Base-by-base conservation (phyloP, 2,329 filamentous ascomycete species). In the Trichoderma asperellum region DNA sequence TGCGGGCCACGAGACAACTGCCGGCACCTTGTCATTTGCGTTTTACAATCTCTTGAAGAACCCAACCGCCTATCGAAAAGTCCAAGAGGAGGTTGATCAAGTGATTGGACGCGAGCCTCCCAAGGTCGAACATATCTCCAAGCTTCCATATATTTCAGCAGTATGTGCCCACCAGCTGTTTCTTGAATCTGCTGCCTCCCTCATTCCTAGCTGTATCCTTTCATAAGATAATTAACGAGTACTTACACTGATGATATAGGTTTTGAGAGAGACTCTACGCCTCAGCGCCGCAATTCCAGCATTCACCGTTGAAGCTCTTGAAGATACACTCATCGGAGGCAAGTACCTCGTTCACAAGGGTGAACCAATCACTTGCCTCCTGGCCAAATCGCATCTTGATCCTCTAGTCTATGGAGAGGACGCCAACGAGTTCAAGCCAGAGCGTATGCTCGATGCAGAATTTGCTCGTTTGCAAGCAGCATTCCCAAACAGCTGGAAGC, bases 1-100 rank as follows among this genome's bases (percentile, higher is more conserved):
- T 73, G 89, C 89, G 43, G 89, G 89, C 1, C 90, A 92, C 71
- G 91, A 93, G 73, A 94, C 92, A 0, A 91, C 91, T 0, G 88
- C 88, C 1, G 90, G 90, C 2, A 79, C 90, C 18, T 77, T 93
- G 14, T 86, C 88, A 0, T 93, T 92, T 74, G 79, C 85, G 0
- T 86, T 92, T 61, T 90, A 89, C 75, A 83, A 89, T 68, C 81
- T 94, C 2, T 76, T 92, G 40, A 89, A 89, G 75, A 83, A 90
- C 73, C 90, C 90, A 0, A 82, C 84, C 1, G 82, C 83, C 1
- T 88, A 89, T 71, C 79, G 79, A 47, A 88, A 88, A 71, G 89
- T 89, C 0, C 89, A 90, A 72, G 77, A 88, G 70, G 91, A 94
- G 75, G 88, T 93, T 7, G 91, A 93, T 73, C 73, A 79, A 0